Percentiles rank a stretch among this genome's conserved stretches.
phyloP scores from a whole-genome alignment of 2,329 filamentous ascomycete genomes.

The Botryotinia narcissicola region DNA sequence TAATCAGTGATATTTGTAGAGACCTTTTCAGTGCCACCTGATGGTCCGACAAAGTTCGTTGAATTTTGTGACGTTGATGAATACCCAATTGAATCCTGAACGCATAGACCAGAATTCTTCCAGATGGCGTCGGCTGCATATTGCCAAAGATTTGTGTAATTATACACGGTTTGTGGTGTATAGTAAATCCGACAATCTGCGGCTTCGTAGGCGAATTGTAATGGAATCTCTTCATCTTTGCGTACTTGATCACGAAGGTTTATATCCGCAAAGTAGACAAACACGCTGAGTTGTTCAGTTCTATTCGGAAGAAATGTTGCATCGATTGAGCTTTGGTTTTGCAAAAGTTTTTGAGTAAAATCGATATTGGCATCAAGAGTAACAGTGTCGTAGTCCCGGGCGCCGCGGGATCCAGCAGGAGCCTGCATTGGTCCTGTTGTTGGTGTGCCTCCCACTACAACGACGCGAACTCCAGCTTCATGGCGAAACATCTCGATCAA shows the following conservation, averaged over 20 bases:
- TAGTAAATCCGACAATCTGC: conserved; percentile 61
- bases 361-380: conserved; percentile 29
- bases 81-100: conserved; percentile 28
- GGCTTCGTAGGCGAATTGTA: conserved; percentile 60
- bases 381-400: conserved; percentile 38
- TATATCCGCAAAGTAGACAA: conserved; percentile 39
- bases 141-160: conserved; percentile 51
- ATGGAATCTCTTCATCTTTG: conserved; percentile 40
- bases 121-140: conserved; percentile 42
- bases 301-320: conserved; percentile 32
- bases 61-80: conserved; percentile 7
- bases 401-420: conserved; percentile 51
- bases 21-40: neutral
- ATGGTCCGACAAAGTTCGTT: conserved; percentile 5
- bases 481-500: conserved; percentile 55
- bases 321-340: conserved; percentile 20
- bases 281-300: conserved; percentile 21
- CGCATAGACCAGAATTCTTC: conserved; percentile 40
- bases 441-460: conserved; percentile 51
- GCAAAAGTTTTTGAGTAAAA: conserved; percentile 30
- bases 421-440: conserved; percentile 51
- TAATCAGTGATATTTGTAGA: conserved; percentile 16
- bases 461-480: conserved; percentile 52
- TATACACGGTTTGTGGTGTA: conserved; percentile 50
- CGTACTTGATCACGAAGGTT: conserved; percentile 44